Evolutionary conservation across 176 grass and related monocot species (phyloP).

Genomic region (Lolium multiflorum): DNA sequence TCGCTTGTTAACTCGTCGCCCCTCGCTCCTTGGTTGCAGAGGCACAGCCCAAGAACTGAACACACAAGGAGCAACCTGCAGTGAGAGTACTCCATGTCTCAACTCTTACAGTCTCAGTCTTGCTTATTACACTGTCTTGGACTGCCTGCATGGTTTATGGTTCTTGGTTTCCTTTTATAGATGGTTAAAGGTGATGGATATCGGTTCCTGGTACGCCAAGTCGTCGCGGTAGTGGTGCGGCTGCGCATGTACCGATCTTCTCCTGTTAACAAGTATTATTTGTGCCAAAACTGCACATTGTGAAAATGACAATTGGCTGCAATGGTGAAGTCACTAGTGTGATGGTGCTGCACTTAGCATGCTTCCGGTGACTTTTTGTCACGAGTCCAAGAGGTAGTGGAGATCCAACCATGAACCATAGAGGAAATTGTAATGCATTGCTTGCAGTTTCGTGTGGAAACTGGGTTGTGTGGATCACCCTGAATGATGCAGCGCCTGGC

Average conservation of each 20-base stretch:
- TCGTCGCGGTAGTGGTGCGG: constrained; percentile 27
- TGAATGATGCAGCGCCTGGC: neutral
- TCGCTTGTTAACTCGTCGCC: constrained; percentile 48
- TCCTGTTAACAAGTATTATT: neutral
- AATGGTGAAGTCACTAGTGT: constrained; percentile 49
- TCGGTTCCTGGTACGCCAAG: neutral
- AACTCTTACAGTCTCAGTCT: neutral
- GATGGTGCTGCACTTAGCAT: constrained; percentile 49
- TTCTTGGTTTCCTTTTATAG: constrained; percentile 41
- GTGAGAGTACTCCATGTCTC: constrained; percentile 40
- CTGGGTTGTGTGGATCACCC: neutral
- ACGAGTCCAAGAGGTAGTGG: constrained; percentile 47
- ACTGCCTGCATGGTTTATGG: constrained; percentile 29
- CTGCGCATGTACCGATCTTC: constrained; percentile 32
- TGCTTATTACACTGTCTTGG: neutral
- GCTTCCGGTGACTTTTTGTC: constrained; percentile 36
- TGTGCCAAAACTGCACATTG: constrained; percentile 32
- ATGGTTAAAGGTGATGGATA: constrained; percentile 10
- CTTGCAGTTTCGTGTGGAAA: constrained; percentile 14
- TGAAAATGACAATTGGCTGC: constrained; percentile 14
- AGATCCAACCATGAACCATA: constrained; percentile 48
- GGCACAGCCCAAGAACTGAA: constrained; percentile 47
- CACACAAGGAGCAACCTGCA: constrained; percentile 41
- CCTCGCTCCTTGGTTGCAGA: constrained; percentile 16
- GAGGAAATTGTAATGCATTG: constrained; percentile 17